Evolutionary conservation across 139 green algal genomes (phyloP).

Genomic region (Microglena sp.): DNA sequence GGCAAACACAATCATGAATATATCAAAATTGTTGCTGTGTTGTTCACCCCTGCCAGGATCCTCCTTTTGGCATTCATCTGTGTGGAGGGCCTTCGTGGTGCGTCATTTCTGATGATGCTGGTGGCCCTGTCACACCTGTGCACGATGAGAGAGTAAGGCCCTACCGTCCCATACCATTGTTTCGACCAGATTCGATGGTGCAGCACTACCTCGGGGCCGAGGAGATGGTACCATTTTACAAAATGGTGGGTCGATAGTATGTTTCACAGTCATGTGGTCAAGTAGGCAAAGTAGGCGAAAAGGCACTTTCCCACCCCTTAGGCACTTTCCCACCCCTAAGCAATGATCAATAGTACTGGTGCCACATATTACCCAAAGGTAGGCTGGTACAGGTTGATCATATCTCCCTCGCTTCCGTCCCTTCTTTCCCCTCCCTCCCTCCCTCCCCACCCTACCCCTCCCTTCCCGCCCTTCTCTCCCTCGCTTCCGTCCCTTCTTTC

Average conservation of each 20-base stretch:
- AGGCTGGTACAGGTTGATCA: not conserved
- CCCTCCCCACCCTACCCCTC: too few relatives aligned
- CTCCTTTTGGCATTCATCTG: conserved; percentile 58
- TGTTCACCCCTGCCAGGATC: too few relatives aligned
- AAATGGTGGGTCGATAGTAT: conserved; percentile 17
- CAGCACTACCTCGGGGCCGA: conserved; percentile 51
- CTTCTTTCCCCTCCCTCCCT: too few relatives aligned
- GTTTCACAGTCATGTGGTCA: not conserved
- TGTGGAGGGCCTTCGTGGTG: conserved; percentile 24
- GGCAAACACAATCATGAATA: too few relatives aligned
- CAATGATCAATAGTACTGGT: not conserved
- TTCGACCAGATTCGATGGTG: conserved; percentile 23
- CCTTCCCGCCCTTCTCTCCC: too few relatives aligned
- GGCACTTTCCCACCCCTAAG: not conserved
- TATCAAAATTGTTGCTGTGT: too few relatives aligned
- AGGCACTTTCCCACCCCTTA: not conserved
- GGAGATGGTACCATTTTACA: conserved; percentile 45
- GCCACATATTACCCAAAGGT: not conserved
- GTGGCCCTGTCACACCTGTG: conserved; percentile 39
- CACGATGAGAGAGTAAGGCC: conserved; percentile 48
- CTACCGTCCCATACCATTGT: conserved; percentile 47
- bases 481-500: too few relatives aligned
- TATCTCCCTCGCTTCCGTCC: too few relatives aligned
- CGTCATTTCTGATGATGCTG: conserved; percentile 26
- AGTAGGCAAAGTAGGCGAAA: not conserved